phyloP scores from a whole-genome alignment of 2,329 filamentous ascomycete genomes.

The Diaporthe longicolla region DNA sequence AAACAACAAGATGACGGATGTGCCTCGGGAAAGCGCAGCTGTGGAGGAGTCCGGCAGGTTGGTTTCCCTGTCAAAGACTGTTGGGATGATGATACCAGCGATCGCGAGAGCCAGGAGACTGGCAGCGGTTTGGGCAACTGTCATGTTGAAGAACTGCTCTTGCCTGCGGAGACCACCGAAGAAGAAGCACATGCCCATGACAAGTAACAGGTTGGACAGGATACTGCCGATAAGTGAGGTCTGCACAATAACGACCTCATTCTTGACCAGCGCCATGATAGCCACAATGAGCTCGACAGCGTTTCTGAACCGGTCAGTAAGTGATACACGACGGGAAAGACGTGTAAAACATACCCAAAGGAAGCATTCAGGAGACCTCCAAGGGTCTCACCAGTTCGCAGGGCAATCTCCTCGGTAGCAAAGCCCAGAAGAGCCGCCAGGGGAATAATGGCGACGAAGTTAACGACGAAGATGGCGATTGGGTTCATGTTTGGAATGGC shows the following conservation, averaged over 20 bases:
- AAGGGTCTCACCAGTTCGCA: slow-evolving; percentile 85
- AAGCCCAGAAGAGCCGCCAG: slow-evolving; percentile 89
- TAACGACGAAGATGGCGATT: slow-evolving; percentile 84
- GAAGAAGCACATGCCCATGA: slow-evolving; percentile 94
- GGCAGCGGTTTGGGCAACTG: slow-evolving; percentile 90
- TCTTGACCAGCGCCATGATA: slow-evolving; percentile 82
- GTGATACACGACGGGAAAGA: slow-evolving; percentile 26
- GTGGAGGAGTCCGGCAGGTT: slow-evolving; percentile 63
- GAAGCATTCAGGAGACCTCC: slow-evolving; percentile 92
- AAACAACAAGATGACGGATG: slow-evolving; percentile 83
- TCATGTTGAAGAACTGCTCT: slow-evolving; percentile 92
- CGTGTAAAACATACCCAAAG: slow-evolving; percentile 75
- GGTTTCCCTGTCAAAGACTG: slow-evolving; percentile 78
- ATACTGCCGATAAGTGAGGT: slow-evolving; percentile 94
- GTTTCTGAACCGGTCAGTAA: slow-evolving; percentile 65
- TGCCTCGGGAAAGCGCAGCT: slow-evolving; percentile 77
- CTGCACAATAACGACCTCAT: slow-evolving; percentile 87
- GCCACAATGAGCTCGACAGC: slow-evolving; percentile 92
- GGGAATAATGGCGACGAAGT: slow-evolving; percentile 93
- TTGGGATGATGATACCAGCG: slow-evolving; percentile 88
- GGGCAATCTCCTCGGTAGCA: slow-evolving; percentile 90
- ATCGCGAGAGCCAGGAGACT: slow-evolving; percentile 85
- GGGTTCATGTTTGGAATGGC: slow-evolving; percentile 70
- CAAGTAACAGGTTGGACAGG: slow-evolving; percentile 88
- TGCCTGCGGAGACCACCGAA: slow-evolving; percentile 83